These are phyloP conservation scores for Chenopodium album DNA, from an alignment of 148 eudicot genomes.

Conservation along the genomic window DNA sequence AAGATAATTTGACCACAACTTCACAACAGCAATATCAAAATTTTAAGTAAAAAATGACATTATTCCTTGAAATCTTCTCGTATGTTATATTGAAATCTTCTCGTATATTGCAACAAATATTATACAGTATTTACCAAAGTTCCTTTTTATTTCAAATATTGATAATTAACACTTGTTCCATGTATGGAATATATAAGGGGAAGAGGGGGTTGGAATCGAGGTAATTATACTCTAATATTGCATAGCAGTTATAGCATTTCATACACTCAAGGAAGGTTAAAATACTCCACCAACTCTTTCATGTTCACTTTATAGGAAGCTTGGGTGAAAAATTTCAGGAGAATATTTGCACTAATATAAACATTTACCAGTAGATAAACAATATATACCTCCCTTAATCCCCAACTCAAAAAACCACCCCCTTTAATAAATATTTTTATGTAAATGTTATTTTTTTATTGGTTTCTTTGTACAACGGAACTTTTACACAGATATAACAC, in stretches of 20 bases:
- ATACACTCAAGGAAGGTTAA: too few relatives aligned
- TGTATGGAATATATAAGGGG: not conserved
- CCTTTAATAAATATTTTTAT: not conserved
- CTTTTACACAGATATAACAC: not conserved
- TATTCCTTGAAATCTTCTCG: not conserved
- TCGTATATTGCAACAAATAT: too few relatives aligned
- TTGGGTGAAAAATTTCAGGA: not conserved
- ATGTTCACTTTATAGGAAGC: not conserved
- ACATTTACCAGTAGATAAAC: not conserved
- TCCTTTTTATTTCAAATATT: not conserved
- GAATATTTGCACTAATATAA: not conserved
- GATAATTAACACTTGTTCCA: not conserved
- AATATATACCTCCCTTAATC: not conserved
- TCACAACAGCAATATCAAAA: not conserved
- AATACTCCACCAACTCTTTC: not conserved
- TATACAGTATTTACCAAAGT: not conserved
- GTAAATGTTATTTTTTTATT: not conserved
- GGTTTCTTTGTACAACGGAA: not conserved
- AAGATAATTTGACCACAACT: not conserved
- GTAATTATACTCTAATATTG: too few relatives aligned
- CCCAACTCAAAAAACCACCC: not conserved
- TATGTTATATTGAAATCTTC: not conserved
- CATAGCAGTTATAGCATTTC: too few relatives aligned
- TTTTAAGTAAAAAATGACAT: not conserved
- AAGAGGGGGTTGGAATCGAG: not conserved